Conservation (phyloP, 2,329 filamentous ascomycete species). For the Colletotrichum endophyticum region DNA sequence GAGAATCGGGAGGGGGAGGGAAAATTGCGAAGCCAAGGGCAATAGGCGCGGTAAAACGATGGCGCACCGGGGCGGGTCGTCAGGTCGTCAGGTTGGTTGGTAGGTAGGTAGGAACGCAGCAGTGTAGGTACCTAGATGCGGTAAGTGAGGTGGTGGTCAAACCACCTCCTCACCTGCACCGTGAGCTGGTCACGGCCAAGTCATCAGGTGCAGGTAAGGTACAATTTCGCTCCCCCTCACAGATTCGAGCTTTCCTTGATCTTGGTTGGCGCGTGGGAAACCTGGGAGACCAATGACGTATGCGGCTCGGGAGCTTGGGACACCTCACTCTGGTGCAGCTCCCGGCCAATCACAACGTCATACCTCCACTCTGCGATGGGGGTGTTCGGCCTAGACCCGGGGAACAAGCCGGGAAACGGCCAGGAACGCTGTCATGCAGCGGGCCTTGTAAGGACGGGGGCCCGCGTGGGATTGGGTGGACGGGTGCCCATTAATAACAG, state of each 20-base stretch:
- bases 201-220: neutral
- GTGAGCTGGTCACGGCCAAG: neutral
- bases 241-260: conserved; percentile 18
- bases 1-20: neutral
- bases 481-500: neutral
- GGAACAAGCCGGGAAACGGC: conserved; percentile 3
- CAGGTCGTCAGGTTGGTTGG: neutral
- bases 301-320: conserved; percentile 22
- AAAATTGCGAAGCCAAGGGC: neutral
- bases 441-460: neutral
- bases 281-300: conserved; percentile 17
- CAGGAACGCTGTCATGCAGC: conserved; percentile 12
- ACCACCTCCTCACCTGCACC: neutral
- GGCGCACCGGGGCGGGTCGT: neutral
- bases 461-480: neutral
- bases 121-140: neutral
- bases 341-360: neutral
- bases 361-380: neutral
- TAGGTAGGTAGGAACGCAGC: neutral
- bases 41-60: neutral
- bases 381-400: neutral
- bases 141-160: neutral
- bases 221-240: neutral
- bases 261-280: conserved; percentile 11
- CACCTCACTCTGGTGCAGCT: neutral